phyloP scores from a whole-genome alignment of 345 rosid genomes.

The Eucalyptus curtisii region DNA sequence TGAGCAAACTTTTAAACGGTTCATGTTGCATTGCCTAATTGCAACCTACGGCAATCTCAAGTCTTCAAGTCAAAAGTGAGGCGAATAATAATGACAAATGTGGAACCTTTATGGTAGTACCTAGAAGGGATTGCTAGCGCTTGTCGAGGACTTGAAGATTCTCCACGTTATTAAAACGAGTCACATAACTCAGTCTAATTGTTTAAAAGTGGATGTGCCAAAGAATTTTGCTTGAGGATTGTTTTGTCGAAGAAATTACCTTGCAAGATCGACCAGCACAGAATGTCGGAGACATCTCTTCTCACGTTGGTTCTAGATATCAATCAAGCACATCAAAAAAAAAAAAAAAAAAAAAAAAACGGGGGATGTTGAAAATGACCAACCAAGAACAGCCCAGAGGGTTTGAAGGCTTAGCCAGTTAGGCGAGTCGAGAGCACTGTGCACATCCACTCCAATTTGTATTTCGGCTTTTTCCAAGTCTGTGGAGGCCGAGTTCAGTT shows the following conservation, averaged over 20 bases:
- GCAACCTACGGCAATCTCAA: too few species aligned
- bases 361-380: background rate
- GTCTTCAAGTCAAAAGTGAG: fast-evolving
- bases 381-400: background rate
- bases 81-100: too few species aligned
- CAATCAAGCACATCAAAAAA: background rate
- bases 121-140: too few species aligned
- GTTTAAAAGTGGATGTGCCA: background rate
- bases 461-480: conserved; percentile 93
- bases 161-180: too few species aligned
- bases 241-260: background rate
- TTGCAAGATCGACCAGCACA: background rate
- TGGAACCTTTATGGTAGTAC: too few species aligned
- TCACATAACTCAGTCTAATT: too few species aligned
- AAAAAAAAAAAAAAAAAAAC: background rate
- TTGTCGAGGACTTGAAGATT: too few species aligned
- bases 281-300: background rate
- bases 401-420: background rate
- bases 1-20: too few species aligned
- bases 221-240: background rate
- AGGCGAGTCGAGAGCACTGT: conserved; percentile 52
- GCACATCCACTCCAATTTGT: conserved; percentile 39
- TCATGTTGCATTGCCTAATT: too few species aligned
- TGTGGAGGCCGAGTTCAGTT: conserved; percentile 65
- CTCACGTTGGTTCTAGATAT: background rate